Evolutionary conservation across 148 eudicot species (phyloP).

Genomic region (Silene latifolia): DNA sequence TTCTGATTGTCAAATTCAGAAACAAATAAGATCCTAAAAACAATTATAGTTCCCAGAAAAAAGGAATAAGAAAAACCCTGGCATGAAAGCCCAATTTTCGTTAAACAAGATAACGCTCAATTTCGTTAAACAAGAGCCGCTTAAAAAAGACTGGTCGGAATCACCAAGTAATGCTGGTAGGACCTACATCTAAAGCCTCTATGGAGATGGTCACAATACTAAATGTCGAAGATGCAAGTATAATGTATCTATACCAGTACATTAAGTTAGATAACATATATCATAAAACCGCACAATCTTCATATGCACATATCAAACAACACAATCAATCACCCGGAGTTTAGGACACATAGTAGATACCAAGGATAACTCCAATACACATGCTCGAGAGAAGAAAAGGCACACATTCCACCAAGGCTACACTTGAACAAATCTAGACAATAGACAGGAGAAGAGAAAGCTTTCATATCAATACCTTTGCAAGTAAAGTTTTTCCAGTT

Average conservation of each 20-base stretch:
- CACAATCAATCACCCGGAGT: neutral
- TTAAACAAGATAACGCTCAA: too few species aligned
- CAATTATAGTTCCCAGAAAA: too few species aligned
- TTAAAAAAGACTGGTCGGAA: neutral
- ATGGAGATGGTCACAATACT: neutral
- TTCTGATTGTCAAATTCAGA: too few species aligned
- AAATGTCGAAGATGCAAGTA: neutral
- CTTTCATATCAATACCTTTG: constrained; percentile 55
- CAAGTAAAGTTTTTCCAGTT: constrained; percentile 93
- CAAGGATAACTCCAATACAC: neutral
- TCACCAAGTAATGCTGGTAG: neutral
- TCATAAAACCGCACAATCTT: neutral
- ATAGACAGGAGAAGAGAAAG: neutral
- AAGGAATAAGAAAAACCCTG: too few species aligned
- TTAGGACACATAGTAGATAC: neutral
- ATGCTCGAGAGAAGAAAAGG: neutral
- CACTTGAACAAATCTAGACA: neutral
- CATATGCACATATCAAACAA: neutral
- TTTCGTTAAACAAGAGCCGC: too few species aligned
- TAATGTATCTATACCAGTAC: neutral
- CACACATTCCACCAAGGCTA: neutral
- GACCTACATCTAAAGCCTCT: neutral
- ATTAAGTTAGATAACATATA: neutral
- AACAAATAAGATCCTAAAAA: too few species aligned
- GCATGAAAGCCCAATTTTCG: too few species aligned